phyloP scores from a whole-genome alignment of 2,329 filamentous ascomycete species.

The Aspergillus tubingensis region DNA sequence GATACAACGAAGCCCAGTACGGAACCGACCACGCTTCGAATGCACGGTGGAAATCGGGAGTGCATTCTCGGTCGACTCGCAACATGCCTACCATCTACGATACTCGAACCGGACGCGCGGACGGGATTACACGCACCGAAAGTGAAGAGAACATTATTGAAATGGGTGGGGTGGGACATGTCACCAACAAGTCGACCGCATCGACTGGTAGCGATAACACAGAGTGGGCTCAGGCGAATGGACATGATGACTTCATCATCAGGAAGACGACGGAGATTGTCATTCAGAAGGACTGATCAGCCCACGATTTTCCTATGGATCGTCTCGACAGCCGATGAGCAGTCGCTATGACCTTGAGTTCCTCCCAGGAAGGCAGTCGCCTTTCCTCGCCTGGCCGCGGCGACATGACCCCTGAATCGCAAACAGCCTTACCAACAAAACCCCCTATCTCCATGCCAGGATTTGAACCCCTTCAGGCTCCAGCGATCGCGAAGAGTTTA shows the following conservation, averaged over 20 bases:
- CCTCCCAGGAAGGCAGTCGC: background rate
- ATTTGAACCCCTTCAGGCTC: background rate
- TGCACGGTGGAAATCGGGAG: background rate
- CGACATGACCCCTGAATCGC: background rate
- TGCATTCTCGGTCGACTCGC: background rate
- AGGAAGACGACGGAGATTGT: slow-evolving; percentile 3
- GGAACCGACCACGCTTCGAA: background rate
- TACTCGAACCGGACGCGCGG: background rate
- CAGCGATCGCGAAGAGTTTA: background rate
- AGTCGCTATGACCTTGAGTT: background rate
- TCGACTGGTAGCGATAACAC: background rate
- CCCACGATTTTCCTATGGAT: background rate
- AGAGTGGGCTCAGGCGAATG: background rate
- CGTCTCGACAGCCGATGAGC: background rate
- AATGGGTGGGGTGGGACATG: slow-evolving; percentile 1
- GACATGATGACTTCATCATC: background rate
- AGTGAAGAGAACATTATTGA: slow-evolving; percentile 10
- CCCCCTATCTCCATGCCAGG: background rate
- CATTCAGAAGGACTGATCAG: slow-evolving; percentile 1
- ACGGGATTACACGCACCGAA: background rate
- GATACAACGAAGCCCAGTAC: background rate
- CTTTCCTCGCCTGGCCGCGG: no score
- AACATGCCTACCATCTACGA: background rate
- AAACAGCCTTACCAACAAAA: background rate
- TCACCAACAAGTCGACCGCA: background rate